Evolutionary conservation across 176 grass and related monocot species (phyloP).

Genomic region (Leersia perrieri): DNA sequence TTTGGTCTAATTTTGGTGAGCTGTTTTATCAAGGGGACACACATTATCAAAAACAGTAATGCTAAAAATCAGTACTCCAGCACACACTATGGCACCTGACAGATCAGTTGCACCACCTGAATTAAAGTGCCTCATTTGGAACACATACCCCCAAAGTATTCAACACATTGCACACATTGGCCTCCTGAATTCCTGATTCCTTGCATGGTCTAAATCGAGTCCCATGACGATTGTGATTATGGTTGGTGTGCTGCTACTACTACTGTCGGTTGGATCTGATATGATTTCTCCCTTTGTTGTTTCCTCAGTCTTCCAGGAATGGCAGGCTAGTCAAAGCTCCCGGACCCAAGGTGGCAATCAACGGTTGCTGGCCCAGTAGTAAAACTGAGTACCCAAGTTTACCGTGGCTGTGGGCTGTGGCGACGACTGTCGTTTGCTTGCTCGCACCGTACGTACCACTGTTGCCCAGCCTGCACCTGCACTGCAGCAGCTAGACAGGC

Average conservation of each 20-base stretch:
- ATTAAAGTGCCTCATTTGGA: not conserved
- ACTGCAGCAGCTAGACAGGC: not conserved
- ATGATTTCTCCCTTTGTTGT: not conserved
- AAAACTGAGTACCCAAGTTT: too few relatives aligned
- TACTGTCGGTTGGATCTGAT: not conserved
- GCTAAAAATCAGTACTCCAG: not conserved
- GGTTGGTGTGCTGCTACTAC: not conserved
- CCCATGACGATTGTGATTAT: not conserved
- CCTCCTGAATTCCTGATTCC: too few relatives aligned
- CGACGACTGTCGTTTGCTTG: not conserved
- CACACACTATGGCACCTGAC: not conserved
- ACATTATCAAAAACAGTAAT: not conserved
- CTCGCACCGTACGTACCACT: not conserved
- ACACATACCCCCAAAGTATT: not conserved
- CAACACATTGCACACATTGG: not conserved
- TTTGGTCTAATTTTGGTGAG: not conserved
- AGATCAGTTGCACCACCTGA: slow-evolving; percentile 16
- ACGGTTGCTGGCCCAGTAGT: not conserved
- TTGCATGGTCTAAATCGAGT: too few relatives aligned
- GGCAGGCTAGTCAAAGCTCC: not conserved
- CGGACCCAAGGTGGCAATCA: not conserved
- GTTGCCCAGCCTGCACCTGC: not conserved
- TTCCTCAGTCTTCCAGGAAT: not conserved
- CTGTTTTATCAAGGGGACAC: not conserved
- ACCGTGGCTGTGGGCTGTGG: too few relatives aligned